phyloP scores from a whole-genome alignment of 129 eudicot genomes.

The Arctium minus region DNA sequence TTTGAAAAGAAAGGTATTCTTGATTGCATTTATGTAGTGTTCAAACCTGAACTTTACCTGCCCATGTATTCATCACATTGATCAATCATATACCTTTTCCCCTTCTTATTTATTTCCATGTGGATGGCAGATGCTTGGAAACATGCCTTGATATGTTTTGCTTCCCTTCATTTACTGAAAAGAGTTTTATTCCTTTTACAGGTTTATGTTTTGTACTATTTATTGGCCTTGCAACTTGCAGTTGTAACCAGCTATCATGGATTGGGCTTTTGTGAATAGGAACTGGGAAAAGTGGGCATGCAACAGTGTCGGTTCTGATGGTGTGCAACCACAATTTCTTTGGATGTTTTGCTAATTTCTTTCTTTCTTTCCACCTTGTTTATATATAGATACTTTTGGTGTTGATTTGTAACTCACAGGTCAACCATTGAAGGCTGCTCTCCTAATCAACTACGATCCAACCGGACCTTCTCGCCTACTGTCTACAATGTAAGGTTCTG shows the following conservation, averaged over 20 bases:
- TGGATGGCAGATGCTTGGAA: neutral
- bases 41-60: neutral
- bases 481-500: slow-evolving; percentile 69
- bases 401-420: slow-evolving; percentile 36
- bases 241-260: slow-evolving; percentile 43
- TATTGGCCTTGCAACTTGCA: slow-evolving; percentile 8
- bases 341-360: neutral
- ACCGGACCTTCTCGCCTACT: slow-evolving; percentile 89
- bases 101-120: neutral
- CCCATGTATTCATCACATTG: neutral
- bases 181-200: slow-evolving; percentile 1
- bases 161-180: neutral
- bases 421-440: slow-evolving; percentile 72
- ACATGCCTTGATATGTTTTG: neutral
- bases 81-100: neutral
- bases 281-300: slow-evolving; percentile 92
- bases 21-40: neutral
- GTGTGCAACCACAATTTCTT: slow-evolving; percentile 27
- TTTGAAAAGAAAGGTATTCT: neutral
- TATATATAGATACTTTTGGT: neutral
- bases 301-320: slow-evolving; percentile 60
- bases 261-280: slow-evolving; percentile 58
- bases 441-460: slow-evolving; percentile 85
- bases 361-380: neutral
- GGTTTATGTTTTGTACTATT: slow-evolving; percentile 13